phyloP scores from a whole-genome alignment of 2,329 filamentous ascomycete genomes.

The Dothideomycetes sp. region DNA sequence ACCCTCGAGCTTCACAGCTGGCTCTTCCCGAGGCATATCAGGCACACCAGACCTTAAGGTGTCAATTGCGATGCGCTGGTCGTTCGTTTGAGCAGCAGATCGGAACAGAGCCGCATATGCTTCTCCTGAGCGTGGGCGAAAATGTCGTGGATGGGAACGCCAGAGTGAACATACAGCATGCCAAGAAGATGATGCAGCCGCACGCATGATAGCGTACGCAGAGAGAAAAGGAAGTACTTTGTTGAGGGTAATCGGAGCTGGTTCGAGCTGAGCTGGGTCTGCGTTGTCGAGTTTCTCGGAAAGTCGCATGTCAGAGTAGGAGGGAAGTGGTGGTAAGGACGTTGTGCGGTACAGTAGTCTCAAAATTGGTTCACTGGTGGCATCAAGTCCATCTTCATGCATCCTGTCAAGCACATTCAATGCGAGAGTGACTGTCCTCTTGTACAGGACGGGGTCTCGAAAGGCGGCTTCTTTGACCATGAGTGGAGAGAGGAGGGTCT shows the following conservation, averaged over 20 bases:
- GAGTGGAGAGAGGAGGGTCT: constrained; percentile 22
- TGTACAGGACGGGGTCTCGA: constrained; percentile 9
- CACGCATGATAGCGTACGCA: constrained; percentile 4
- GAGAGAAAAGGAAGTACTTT: constrained; percentile 26
- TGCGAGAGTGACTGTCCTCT: constrained; percentile 21
- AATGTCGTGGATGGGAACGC: constrained; percentile 42
- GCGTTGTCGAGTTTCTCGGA: background rate
- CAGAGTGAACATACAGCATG: constrained; percentile 51
- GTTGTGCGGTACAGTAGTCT: constrained; percentile 23
- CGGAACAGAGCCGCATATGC: constrained; percentile 47
- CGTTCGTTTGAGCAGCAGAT: constrained; percentile 33
- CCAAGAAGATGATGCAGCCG: constrained; percentile 25
- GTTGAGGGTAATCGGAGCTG: constrained; percentile 23
- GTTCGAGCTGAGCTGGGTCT: background rate
- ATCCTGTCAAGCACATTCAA: constrained; percentile 31
- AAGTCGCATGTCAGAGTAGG: background rate
- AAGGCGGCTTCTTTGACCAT: background rate
- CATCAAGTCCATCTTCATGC: constrained; percentile 27
- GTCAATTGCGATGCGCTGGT: constrained; percentile 34
- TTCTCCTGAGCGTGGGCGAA: constrained; percentile 35
- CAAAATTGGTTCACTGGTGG: constrained; percentile 38
- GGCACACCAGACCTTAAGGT: constrained; percentile 44
- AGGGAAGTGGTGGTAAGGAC: background rate
- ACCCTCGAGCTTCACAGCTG: constrained; percentile 35
- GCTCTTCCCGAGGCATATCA: constrained; percentile 48